Evolutionary conservation across 768 basidiomycete species (phyloP).

Genomic region (Cubamyces lactineus): DNA sequence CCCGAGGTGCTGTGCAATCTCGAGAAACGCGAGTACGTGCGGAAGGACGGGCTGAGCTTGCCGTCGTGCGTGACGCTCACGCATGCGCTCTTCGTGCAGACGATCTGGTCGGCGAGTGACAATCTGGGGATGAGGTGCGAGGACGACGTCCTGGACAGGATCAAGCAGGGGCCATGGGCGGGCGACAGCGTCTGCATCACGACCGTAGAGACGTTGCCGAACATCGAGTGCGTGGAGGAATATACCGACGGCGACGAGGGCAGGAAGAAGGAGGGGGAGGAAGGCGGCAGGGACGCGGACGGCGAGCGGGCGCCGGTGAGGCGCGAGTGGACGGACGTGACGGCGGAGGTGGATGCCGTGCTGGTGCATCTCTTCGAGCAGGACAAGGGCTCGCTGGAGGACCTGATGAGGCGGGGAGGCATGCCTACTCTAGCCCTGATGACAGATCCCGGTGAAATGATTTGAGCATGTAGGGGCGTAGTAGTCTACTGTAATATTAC

Average conservation of each 20-base stretch:
- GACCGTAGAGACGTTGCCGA: background rate
- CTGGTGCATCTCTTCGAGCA: background rate
- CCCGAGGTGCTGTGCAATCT: conserved; percentile 6
- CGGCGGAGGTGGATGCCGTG: background rate
- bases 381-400: background rate
- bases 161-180: conserved; percentile 6
- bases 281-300: too few species aligned
- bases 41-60: background rate
- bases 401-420: too few species aligned
- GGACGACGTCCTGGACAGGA: background rate
- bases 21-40: conserved; percentile 10
- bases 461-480: too few species aligned
- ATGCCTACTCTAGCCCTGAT: too few species aligned
- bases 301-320: too few species aligned
- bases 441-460: too few species aligned
- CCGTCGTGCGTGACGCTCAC: conserved; percentile 4
- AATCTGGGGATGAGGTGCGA: background rate
- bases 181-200: conserved; percentile 11
- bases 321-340: background rate
- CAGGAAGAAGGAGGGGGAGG: too few species aligned
- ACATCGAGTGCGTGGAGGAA: background rate
- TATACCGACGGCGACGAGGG: background rate
- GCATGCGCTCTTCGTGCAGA: conserved; percentile 4
- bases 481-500: too few species aligned
- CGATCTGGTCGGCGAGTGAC: background rate